These are phyloP conservation scores for Microdochium trichocladiopsis DNA, from an alignment of 2,329 filamentous ascomycete genomes.

Conservation along the genomic window DNA sequence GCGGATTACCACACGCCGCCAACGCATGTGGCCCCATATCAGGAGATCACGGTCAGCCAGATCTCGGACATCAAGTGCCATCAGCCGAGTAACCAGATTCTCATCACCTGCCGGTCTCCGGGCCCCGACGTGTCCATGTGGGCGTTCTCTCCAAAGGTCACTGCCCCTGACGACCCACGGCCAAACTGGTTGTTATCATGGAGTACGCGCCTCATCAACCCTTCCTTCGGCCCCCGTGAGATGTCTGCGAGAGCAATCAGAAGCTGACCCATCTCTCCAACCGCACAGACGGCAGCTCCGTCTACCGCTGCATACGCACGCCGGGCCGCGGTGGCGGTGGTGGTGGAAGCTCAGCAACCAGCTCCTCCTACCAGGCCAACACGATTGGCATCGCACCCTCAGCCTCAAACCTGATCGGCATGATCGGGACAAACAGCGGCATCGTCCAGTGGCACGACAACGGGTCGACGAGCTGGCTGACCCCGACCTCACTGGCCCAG, in stretches of 20 bases:
- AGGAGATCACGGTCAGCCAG: conserved; percentile 27
- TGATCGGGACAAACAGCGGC: conserved; percentile 41
- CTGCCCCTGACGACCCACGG: conserved; percentile 14
- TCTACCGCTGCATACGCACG: conserved; percentile 4
- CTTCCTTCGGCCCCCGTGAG: neutral
- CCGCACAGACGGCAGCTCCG: neutral
- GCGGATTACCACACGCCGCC: conserved; percentile 8
- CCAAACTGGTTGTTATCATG: conserved; percentile 28
- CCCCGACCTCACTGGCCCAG: conserved; percentile 11
- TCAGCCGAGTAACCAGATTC: conserved; percentile 28
- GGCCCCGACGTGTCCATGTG: conserved; percentile 23
- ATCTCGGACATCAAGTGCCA: conserved; percentile 43
- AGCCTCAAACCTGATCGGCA: conserved; percentile 31
- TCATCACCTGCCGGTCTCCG: conserved; percentile 32
- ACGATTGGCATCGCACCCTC: conserved; percentile 28
- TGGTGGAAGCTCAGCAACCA: too few relatives aligned
- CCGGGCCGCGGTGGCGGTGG: conserved; percentile 8
- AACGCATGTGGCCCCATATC: conserved; percentile 6
- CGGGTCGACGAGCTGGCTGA: conserved; percentile 25
- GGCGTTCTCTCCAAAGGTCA: conserved; percentile 28
- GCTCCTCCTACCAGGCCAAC: conserved; percentile 28
- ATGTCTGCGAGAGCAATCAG: neutral
- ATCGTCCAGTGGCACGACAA: conserved; percentile 28
- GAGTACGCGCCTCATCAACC: conserved; percentile 5
- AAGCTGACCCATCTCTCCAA: neutral